phyloP scores from a whole-genome alignment of 2,329 filamentous ascomycete species.

The Intubia oerlemansii region DNA sequence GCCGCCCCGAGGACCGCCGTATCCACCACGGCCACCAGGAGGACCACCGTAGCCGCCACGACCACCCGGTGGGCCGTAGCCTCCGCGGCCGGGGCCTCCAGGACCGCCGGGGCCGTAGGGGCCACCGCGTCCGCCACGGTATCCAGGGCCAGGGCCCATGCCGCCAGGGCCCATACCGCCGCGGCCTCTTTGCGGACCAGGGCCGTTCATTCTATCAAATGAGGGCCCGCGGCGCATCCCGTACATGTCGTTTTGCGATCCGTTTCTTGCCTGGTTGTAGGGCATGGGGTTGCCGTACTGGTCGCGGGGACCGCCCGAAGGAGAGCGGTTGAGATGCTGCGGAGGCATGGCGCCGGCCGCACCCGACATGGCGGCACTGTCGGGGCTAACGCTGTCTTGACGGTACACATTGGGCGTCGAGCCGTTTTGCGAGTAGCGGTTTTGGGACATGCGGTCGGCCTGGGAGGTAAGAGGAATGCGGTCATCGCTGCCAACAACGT shows the following conservation, averaged over 20 bases:
- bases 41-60: conserved; percentile 11
- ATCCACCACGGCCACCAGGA: conserved; percentile 15
- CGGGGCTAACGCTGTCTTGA: conserved; percentile 16
- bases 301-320: conserved; percentile 24
- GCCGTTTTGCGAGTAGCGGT: conserved; percentile 17
- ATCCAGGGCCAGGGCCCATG: conserved; percentile 20
- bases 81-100: conserved; percentile 15
- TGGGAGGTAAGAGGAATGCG: conserved; percentile 46
- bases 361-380: conserved; percentile 11
- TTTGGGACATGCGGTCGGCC: conserved; percentile 30
- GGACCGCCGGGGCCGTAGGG: conserved; percentile 15
- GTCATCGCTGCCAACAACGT: conserved; percentile 44
- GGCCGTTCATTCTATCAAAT: conserved; percentile 20
- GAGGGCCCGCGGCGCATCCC: conserved; percentile 24
- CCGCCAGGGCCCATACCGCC: too few relatives aligned
- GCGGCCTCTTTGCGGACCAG: conserved; percentile 23
- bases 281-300: conserved; percentile 41
- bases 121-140: conserved; percentile 25
- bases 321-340: conserved; percentile 10
- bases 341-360: conserved; percentile 7
- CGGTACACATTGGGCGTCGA: too few relatives aligned
- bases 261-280: too few relatives aligned
- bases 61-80: conserved; percentile 19
- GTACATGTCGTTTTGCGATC: conserved; percentile 24
- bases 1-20: conserved; percentile 12